Conservation (phyloP, 306 rosid genomes). For the Ammopiptanthus mongolicus region DNA sequence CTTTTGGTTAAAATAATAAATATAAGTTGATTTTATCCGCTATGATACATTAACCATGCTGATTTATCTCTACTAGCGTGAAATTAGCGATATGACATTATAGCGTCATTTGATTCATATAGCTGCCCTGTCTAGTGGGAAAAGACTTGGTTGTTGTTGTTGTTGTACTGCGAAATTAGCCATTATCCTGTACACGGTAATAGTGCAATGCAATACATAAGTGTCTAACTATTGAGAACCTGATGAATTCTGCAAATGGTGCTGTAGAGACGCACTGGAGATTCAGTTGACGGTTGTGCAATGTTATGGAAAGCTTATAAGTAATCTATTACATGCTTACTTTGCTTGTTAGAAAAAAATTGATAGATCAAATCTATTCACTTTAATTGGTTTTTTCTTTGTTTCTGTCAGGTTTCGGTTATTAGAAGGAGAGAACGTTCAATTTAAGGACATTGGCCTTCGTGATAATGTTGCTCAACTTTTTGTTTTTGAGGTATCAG, state of each 20-base stretch:
- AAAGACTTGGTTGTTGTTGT: too few species aligned
- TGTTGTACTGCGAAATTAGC: not conserved
- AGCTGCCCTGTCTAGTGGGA: too few species aligned
- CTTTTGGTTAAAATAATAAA: not conserved
- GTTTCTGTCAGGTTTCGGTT: constrained; percentile 49
- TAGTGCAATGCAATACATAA: not conserved
- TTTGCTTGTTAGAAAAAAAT: constrained; percentile 8
- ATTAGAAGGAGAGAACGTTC: constrained; percentile 60
- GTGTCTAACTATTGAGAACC: not conserved
- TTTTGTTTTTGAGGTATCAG: constrained; percentile 70
- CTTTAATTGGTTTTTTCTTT: not conserved
- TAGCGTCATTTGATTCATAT: too few species aligned
- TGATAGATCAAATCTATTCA: constrained; percentile 8
- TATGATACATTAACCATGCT: not conserved
- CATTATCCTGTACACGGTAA: not conserved
- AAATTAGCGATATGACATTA: too few species aligned
- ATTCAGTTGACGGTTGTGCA: constrained; percentile 71
- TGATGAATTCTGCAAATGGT: constrained; percentile 33
- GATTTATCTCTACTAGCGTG: constrained; percentile 4
- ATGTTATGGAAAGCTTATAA: constrained; percentile 79
- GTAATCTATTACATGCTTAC: constrained; percentile 30
- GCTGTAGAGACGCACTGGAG: constrained; percentile 85
- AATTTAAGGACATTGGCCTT: constrained; percentile 70
- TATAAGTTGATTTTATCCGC: not conserved
- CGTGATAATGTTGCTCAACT: constrained; percentile 92